Evolutionary conservation across 345 rosid genomes (phyloP).

Genomic region (Stellera chamaejasme): DNA sequence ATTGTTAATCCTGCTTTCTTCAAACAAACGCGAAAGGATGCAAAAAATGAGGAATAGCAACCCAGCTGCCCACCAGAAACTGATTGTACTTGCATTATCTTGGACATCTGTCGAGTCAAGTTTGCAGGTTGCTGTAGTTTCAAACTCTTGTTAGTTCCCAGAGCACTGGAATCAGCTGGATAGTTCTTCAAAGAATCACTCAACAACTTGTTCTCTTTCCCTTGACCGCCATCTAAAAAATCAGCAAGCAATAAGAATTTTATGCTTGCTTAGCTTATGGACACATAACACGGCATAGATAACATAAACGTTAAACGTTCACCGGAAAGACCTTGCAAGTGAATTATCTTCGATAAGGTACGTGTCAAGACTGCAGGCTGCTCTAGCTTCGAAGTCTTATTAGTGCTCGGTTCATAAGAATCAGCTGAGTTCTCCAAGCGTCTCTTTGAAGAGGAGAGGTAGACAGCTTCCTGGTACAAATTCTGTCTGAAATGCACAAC

Average conservation of each 20-base stretch:
- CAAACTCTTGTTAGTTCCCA: slow-evolving; percentile 18
- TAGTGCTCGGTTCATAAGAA: slow-evolving; percentile 13
- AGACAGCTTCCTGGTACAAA: slow-evolving; percentile 65
- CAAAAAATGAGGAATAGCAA: not conserved
- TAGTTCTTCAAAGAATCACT: slow-evolving; percentile 24
- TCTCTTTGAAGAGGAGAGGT: slow-evolving; percentile 50
- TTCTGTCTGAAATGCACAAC: slow-evolving; percentile 63
- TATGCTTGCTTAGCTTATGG: not conserved
- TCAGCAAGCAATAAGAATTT: not conserved
- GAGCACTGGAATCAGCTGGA: slow-evolving; percentile 21
- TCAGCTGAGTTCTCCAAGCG: slow-evolving; percentile 28
- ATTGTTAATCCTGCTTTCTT: not conserved
- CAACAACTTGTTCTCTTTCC: slow-evolving; percentile 36
- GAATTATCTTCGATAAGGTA: slow-evolving; percentile 15
- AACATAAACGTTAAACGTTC: slow-evolving; percentile 7
- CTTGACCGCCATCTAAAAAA: slow-evolving; percentile 24
- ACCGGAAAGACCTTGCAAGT: slow-evolving; percentile 32
- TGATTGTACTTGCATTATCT: slow-evolving; percentile 16
- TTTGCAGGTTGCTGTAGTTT: slow-evolving; percentile 21
- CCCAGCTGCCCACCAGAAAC: slow-evolving; percentile 27
- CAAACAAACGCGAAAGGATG: slow-evolving; percentile 3
- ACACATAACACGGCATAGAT: not conserved
- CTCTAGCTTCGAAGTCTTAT: slow-evolving; percentile 23
- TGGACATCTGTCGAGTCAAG: slow-evolving; percentile 15
- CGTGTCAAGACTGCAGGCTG: slow-evolving; percentile 17